Conservation (phyloP, 2,329 filamentous ascomycete genomes). For the Ascochyta lentis region DNA sequence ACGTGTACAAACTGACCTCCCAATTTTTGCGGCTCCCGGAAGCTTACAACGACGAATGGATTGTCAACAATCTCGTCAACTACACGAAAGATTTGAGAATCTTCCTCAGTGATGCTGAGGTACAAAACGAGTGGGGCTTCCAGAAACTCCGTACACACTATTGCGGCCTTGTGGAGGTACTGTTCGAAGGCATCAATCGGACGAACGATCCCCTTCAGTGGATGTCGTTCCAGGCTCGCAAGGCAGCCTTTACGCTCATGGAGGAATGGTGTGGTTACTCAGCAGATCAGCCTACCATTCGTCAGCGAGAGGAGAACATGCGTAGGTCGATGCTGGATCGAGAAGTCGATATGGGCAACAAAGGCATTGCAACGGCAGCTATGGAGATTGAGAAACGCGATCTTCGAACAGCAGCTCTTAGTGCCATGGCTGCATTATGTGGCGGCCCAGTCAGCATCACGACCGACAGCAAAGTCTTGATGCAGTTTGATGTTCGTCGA, state of each 20-base stretch:
- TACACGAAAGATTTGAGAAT: conserved; percentile 93
- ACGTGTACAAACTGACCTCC: conserved; percentile 93
- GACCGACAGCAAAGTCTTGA: conserved; percentile 83
- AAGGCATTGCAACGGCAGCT: conserved; percentile 80
- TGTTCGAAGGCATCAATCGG: conserved; percentile 89
- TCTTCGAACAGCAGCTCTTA: conserved; percentile 85
- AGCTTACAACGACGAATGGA: conserved; percentile 86
- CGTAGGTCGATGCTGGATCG: conserved; percentile 82
- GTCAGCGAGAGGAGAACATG: conserved; percentile 84
- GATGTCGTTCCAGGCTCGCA: conserved; percentile 97
- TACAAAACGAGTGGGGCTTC: conserved; percentile 94
- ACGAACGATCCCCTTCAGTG: conserved; percentile 85
- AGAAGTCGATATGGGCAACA: conserved; percentile 73
- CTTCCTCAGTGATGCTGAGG: conserved; percentile 92
- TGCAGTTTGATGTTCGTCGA: conserved; percentile 89
- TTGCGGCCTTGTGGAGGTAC: conserved; percentile 88
- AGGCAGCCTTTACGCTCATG: conserved; percentile 95
- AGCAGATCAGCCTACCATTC: conserved; percentile 83
- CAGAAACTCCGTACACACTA: conserved; percentile 91
- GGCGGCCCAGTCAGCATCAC: conserved; percentile 82
- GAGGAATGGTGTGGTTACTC: conserved; percentile 99
- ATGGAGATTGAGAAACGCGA: conserved; percentile 98
- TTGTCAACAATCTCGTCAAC: conserved; percentile 83
- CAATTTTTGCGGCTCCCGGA: conserved; percentile 82
- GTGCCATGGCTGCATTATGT: conserved; percentile 93